Conservation (phyloP, 441 rosid genomes). For the Corymbia calophylla region DNA sequence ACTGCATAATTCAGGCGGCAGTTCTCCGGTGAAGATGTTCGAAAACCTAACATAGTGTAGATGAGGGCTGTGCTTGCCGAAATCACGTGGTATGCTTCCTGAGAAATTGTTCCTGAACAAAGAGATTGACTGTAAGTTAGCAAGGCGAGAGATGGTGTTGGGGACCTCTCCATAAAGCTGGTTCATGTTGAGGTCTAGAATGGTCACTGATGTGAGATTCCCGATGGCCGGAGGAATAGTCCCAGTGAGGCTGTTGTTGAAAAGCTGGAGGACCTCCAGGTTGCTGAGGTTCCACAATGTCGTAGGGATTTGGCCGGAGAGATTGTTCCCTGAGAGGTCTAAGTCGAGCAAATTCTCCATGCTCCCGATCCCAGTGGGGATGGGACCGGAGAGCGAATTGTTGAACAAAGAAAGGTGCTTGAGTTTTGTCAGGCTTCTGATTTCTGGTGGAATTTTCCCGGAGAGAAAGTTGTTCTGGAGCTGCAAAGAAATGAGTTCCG, state of each 20-base stretch:
- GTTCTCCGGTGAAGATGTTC: slow-evolving; percentile 11
- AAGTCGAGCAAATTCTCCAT: slow-evolving; percentile 12
- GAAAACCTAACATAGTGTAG: slow-evolving; percentile 1
- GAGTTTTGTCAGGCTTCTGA: slow-evolving; percentile 17
- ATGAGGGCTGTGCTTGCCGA: slow-evolving; percentile 2
- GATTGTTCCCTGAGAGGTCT: slow-evolving; percentile 15
- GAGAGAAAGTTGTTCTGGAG: slow-evolving; percentile 9
- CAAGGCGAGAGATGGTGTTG: neutral
- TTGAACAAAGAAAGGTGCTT: neutral
- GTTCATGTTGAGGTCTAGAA: slow-evolving; percentile 8
- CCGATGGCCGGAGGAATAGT: slow-evolving; percentile 16
- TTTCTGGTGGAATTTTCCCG: slow-evolving; percentile 24
- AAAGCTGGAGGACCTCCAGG: neutral
- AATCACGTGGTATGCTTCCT: slow-evolving; percentile 7
- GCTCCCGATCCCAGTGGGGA: slow-evolving; percentile 21
- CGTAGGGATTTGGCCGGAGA: slow-evolving; percentile 23
- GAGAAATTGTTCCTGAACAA: slow-evolving; percentile 13
- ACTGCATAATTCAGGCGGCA: slow-evolving; percentile 7
- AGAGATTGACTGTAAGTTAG: neutral
- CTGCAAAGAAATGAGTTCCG: slow-evolving; percentile 25
- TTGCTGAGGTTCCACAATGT: slow-evolving; percentile 25
- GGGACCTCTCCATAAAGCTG: slow-evolving; percentile 10
- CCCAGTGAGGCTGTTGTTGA: slow-evolving; percentile 17
- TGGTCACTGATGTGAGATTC: slow-evolving; percentile 1
- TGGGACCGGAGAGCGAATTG: accelerated